phyloP scores from a whole-genome alignment of 371 early-diverging fungal genomes.

The Actinomortierella wolfii region DNA sequence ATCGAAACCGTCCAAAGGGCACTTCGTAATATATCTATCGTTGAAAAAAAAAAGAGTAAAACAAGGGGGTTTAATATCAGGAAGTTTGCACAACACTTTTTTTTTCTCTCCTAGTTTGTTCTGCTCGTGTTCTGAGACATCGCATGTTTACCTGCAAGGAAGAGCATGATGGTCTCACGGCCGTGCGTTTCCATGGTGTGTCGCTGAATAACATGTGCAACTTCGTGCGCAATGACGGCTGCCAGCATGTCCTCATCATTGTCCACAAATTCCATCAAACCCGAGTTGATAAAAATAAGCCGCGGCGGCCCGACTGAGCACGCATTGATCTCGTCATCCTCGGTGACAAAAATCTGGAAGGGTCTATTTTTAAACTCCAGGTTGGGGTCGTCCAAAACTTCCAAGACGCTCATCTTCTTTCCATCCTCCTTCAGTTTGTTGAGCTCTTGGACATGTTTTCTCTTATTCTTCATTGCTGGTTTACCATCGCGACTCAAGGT shows the following conservation, averaged over 20 bases:
- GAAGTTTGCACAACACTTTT: neutral
- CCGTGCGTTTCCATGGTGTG: conserved; percentile 69
- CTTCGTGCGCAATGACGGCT: conserved; percentile 65
- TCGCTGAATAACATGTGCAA: conserved; percentile 65
- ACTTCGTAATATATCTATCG: conserved; percentile 29
- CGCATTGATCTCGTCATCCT: conserved; percentile 36
- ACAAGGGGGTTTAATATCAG: neutral
- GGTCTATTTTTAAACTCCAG: conserved; percentile 34
- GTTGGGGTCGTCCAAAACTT: too few species aligned
- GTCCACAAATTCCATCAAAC: conserved; percentile 52
- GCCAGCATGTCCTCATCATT: conserved; percentile 59
- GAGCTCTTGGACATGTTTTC: too few species aligned
- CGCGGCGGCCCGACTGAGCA: conserved; percentile 36
- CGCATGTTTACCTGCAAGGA: conserved; percentile 26
- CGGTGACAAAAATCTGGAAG: conserved; percentile 38
- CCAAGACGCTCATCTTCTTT: conserved; percentile 13
- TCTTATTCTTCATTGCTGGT: too few species aligned
- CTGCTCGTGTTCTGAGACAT: neutral
- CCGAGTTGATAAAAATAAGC: conserved; percentile 52
- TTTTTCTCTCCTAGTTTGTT: neutral
- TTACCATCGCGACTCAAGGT: too few species aligned
- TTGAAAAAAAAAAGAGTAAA: neutral
- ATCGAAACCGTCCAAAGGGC: conserved; percentile 41
- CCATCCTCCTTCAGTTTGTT: neutral
- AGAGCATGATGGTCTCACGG: conserved; percentile 38